A percentile compares a stretch with the other conserved stretches of the same genome.
Conservation (phyloP, 257 asterid species). For the Echium plantagineum region DNA sequence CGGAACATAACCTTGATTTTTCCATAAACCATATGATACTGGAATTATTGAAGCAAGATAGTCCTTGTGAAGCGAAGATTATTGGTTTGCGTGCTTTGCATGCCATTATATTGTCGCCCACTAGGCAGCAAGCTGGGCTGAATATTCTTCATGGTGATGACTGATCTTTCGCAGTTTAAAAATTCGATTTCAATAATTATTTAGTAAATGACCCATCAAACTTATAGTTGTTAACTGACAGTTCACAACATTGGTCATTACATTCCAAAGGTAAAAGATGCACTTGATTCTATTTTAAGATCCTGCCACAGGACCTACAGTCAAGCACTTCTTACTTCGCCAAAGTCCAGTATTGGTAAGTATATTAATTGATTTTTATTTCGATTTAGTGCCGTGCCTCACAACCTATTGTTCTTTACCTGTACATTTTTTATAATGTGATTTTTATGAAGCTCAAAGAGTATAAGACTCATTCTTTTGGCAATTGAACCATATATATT, state of each 20-base stretch:
- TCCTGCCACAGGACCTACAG: slow-evolving; percentile 80
- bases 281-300: slow-evolving; percentile 84
- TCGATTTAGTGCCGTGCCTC: no score
- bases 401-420: no score
- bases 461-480: no score
- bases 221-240: slow-evolving; percentile 30
- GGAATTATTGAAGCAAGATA: slow-evolving; percentile 91
- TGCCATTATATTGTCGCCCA: slow-evolving; percentile 94
- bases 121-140: slow-evolving; percentile 85
- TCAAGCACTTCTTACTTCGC: slow-evolving; percentile 93
- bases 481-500: no score
- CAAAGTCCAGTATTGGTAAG: slow-evolving; percentile 86
- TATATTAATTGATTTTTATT: background rate
- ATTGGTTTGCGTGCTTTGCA: slow-evolving; percentile 98
- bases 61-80: slow-evolving; percentile 93
- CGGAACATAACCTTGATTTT: slow-evolving; percentile 97
- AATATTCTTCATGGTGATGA: slow-evolving; percentile 85
- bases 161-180: slow-evolving; percentile 13
- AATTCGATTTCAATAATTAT: slow-evolving; percentile 10
- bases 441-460: no score
- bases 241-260: slow-evolving; percentile 93
- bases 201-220: slow-evolving; percentile 6
- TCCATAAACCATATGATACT: slow-evolving; percentile 91
- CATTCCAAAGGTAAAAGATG: slow-evolving; percentile 94
- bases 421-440: no score